phyloP scores from a whole-genome alignment of 2,329 filamentous ascomycete genomes.

The Cercospora beticola region DNA sequence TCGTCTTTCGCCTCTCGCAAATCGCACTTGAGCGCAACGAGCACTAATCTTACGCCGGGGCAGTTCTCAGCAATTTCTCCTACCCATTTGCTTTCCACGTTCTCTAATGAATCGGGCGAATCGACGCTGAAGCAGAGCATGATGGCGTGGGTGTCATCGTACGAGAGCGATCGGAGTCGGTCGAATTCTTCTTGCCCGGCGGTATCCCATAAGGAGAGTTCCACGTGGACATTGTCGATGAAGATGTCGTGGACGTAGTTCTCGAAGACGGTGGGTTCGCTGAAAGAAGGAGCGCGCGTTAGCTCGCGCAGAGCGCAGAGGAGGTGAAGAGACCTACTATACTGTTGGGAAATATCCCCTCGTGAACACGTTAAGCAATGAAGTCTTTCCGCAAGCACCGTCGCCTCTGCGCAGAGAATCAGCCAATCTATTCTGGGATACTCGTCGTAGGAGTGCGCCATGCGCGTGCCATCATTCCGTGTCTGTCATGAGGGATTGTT shows the following conservation, averaged over 20 bases:
- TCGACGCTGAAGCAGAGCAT: slow-evolving; percentile 99
- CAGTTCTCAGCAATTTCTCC: slow-evolving; percentile 98
- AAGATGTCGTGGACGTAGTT: slow-evolving; percentile 99
- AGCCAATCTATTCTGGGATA: neutral
- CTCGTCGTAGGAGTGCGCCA: neutral
- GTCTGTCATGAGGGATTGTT: slow-evolving; percentile 16
- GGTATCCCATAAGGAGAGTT: slow-evolving; percentile 96
- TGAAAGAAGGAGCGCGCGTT: slow-evolving; percentile 33
- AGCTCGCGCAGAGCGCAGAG: neutral
- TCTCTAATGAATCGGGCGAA: slow-evolving; percentile 92
- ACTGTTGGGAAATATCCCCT: slow-evolving; percentile 98
- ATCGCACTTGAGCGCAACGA: slow-evolving; percentile 96
- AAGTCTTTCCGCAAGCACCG: slow-evolving; percentile 96
- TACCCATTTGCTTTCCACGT: slow-evolving; percentile 98
- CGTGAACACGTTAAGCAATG: slow-evolving; percentile 95
- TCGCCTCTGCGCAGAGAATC: slow-evolving; percentile 66
- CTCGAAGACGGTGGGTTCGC: slow-evolving; percentile 95
- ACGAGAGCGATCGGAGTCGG: slow-evolving; percentile 88
- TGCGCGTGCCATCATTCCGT: neutral
- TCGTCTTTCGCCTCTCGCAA: slow-evolving; percentile 75
- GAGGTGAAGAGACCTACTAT: slow-evolving; percentile 60
- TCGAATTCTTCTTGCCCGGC: slow-evolving; percentile 99
- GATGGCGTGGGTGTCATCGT: slow-evolving; percentile 96
- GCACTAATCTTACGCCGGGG: slow-evolving; percentile 87
- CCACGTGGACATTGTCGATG: slow-evolving; percentile 94